Conservation (phyloP, 352 stramenopile species). For the Phytophthora capsici region DNA sequence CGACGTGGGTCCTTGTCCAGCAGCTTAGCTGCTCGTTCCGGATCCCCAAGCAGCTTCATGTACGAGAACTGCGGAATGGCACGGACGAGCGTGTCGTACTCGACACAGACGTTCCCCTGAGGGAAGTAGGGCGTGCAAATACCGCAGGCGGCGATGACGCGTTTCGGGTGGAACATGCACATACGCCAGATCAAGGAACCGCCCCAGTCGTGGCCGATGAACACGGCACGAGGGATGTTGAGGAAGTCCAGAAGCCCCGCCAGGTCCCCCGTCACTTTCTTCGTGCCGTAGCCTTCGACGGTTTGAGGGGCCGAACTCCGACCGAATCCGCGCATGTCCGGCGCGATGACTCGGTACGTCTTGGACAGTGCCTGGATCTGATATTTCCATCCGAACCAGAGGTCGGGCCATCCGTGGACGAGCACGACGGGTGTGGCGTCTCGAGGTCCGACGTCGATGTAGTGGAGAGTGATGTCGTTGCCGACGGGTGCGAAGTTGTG, state of each 20-base stretch:
- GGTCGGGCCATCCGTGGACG: constrained; percentile 73
- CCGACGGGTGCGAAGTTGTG: constrained; percentile 36
- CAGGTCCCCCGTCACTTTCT: constrained; percentile 60
- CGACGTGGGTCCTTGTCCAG: constrained; percentile 49
- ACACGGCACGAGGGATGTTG: constrained; percentile 64
- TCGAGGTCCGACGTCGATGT: constrained; percentile 59
- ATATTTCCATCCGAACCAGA: constrained; percentile 76
- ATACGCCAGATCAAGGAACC: constrained; percentile 63
- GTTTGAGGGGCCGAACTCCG: constrained; percentile 54
- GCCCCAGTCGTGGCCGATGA: constrained; percentile 78
- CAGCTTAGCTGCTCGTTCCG: constrained; percentile 37
- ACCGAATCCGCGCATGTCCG: constrained; percentile 62
- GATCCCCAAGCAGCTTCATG: constrained; percentile 61
- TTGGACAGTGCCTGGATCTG: constrained; percentile 65
- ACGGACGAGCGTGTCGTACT: constrained; percentile 49
- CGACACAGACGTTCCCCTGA: constrained; percentile 42
- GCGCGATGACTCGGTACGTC: constrained; percentile 62
- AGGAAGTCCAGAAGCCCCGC: constrained; percentile 57
- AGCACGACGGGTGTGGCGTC: constrained; percentile 64
- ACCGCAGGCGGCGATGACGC: constrained; percentile 51
- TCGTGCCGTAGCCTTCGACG: constrained; percentile 49
- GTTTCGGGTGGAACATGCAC: constrained; percentile 65
- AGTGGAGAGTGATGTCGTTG: constrained; percentile 57
- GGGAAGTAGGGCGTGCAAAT: constrained; percentile 74
- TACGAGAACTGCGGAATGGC: constrained; percentile 63